Base-by-base conservation (phyloP, 176 grass and related monocot species). In the Elaeis guineensis region DNA sequence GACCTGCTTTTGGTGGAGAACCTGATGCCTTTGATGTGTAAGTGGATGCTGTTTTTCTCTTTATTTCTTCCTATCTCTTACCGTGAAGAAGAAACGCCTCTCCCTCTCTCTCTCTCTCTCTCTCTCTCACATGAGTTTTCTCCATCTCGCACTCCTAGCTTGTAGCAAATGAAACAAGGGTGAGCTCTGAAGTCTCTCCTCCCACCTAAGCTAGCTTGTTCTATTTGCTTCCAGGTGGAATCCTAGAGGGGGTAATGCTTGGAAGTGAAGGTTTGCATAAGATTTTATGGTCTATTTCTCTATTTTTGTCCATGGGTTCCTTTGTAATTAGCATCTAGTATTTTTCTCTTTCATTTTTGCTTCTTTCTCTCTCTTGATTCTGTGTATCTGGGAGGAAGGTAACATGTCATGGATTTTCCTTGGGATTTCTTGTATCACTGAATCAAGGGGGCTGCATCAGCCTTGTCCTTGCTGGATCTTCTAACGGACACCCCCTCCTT, bases 11-110 rank as follows among this genome's bases (percentile, higher is more conserved):
- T 65, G 87, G 81, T 82, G 75, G 78, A 88, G 92, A 91, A 91
- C 87, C 78, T 73, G 87, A 97, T 97, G 83, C 87, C 80, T 86
- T 77, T 63, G 81, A 70, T 75, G 81, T 69, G 83, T 85, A 83
- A 80, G 92, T 97, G 84, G 82, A 55, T 85, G 87, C 72, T 78
- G 84, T 76, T 75, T 82, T 77, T 48, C 28, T 62, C 50, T 61
- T 57, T 6, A 25, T 81, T 66, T 71, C 70, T 61, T 65, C 75
- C 28, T 69, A 64, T 58, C 7, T 66, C 17, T 65, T 22, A 51
- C 49, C 30, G 60, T 49, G 44, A 51, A 73, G 65, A 44, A 73
- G 58, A 56, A 64, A 54, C 25, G 18, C 58, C 61, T 59, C 76
- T 62, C 52, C 17, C 35, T 32, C 50, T 54, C 16, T 39, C 51